Conservation (phyloP, 2,329 filamentous ascomycete species). For the Stemphylium lycopersici region DNA sequence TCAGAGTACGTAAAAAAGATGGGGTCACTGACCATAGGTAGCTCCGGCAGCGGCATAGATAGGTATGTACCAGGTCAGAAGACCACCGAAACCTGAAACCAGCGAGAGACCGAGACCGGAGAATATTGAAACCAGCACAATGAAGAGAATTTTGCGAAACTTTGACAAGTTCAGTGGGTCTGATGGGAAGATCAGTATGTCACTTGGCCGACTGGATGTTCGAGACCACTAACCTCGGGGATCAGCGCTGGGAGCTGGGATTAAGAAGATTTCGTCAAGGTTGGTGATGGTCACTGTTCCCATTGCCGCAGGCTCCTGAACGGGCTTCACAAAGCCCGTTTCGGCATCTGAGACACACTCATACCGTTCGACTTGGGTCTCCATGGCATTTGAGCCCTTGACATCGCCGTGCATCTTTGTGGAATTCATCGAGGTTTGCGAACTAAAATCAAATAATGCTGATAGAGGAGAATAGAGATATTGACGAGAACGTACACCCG, state of each 20-base stretch:
- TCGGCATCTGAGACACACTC: too few species aligned
- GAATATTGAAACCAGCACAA: constrained; percentile 40
- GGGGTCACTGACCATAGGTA: constrained; percentile 25
- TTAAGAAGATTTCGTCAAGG: constrained; percentile 29
- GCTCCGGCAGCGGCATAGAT: constrained; percentile 47
- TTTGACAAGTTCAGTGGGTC: constrained; percentile 40
- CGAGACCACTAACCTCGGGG: constrained; percentile 25
- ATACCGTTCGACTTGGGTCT: too few species aligned
- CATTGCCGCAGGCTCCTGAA: constrained; percentile 17
- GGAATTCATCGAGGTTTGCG: too few species aligned
- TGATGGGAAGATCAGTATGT: constrained; percentile 13
- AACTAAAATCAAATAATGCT: too few species aligned
- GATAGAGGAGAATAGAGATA: too few species aligned
- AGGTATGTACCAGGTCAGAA: constrained; percentile 52
- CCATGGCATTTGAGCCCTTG: too few species aligned
- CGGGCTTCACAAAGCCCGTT: too few species aligned
- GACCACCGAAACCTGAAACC: constrained; percentile 52
- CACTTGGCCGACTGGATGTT: too few species aligned
- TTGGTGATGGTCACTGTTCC: constrained; percentile 42
- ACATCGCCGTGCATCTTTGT: too few species aligned
- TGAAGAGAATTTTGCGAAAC: constrained; percentile 38
- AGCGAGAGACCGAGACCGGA: constrained; percentile 49
- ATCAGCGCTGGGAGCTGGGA: constrained; percentile 39
- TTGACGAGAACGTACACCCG: too few species aligned
- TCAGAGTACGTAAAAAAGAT: too few species aligned